These are phyloP conservation scores for Kwoniella dejecticola DNA, from an alignment of 768 basidiomycete species.

Conservation along the genomic window DNA sequence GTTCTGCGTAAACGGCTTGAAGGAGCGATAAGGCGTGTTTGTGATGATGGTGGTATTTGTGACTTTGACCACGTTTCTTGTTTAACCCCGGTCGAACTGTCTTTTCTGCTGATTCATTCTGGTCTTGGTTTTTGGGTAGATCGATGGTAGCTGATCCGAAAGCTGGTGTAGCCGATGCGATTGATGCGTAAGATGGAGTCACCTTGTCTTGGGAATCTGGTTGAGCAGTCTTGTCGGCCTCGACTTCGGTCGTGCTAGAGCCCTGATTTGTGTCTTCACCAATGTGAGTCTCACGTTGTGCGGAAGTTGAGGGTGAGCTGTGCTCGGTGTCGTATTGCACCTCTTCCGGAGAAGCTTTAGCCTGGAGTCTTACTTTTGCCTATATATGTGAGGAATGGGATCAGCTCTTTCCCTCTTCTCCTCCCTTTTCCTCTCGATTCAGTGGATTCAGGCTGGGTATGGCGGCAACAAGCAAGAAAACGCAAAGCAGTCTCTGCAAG, in stretches of 20 bases:
- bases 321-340: background rate
- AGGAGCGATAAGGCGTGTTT: slow-evolving; percentile 78
- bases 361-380: slow-evolving; percentile 88
- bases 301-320: no score
- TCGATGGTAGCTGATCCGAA: slow-evolving; percentile 20
- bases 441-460: no score
- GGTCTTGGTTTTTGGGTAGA: slow-evolving; percentile 3
- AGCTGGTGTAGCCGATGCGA: slow-evolving; percentile 23
- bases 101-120: background rate
- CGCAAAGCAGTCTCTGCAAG: no score
- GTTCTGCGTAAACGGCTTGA: slow-evolving; percentile 66
- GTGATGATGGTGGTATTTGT: slow-evolving; percentile 17
- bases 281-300: no score
- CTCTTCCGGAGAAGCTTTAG: slow-evolving; percentile 57
- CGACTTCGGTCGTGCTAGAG: no score
- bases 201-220: background rate
- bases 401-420: background rate
- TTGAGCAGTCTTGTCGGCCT: no score
- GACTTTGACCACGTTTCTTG: slow-evolving; percentile 1
- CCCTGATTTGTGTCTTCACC: no score
- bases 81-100: background rate
- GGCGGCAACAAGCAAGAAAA: no score
- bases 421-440: no score
- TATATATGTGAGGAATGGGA: slow-evolving; percentile 11
- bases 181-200: slow-evolving; percentile 25